Evolutionary conservation across 2,329 filamentous ascomycete species (phyloP).

Genomic region (Didymella segeticola): DNA sequence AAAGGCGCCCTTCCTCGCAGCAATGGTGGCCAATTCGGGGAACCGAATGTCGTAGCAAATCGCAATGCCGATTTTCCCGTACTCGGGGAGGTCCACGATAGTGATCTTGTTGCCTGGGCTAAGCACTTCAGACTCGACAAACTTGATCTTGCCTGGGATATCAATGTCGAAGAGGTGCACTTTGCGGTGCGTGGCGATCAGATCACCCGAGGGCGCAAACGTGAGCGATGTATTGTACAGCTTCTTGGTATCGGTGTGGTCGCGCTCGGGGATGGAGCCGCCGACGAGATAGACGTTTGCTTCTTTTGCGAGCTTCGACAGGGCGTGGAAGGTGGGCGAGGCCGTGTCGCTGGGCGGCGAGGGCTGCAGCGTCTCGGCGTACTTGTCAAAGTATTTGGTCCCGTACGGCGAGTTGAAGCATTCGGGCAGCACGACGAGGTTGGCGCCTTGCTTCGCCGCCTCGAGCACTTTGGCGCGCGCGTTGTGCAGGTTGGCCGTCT

Average conservation of each 20-base stretch:
- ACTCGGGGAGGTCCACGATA: conserved; percentile 83
- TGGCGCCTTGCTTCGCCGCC: conserved; percentile 76
- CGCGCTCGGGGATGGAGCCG: conserved; percentile 89
- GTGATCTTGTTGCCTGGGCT: conserved; percentile 85
- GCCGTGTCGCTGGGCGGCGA: conserved; percentile 73
- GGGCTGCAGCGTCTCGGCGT: conserved; percentile 86
- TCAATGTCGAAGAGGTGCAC: conserved; percentile 97
- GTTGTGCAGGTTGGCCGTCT: conserved; percentile 80
- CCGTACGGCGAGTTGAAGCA: conserved; percentile 99
- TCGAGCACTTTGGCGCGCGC: conserved; percentile 83
- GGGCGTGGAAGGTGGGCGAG: conserved; percentile 84
- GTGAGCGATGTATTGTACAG: conserved; percentile 92
- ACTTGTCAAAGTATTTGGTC: conserved; percentile 85
- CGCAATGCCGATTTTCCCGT: conserved; percentile 84
- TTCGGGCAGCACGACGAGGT: conserved; percentile 91
- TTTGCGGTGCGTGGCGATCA: conserved; percentile 90
- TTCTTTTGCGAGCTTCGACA: conserved; percentile 80
- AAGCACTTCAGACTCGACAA: conserved; percentile 89
- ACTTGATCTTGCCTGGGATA: conserved; percentile 92
- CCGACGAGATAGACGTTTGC: conserved; percentile 83
- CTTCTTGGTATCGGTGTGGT: conserved; percentile 62
- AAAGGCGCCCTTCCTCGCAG: conserved; percentile 85
- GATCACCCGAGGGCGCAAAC: conserved; percentile 77
- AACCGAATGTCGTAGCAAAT: conserved; percentile 99
- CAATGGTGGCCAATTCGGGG: conserved; percentile 89